phyloP scores from a whole-genome alignment of 2,329 filamentous ascomycete genomes.

The Pyrenophora teres region DNA sequence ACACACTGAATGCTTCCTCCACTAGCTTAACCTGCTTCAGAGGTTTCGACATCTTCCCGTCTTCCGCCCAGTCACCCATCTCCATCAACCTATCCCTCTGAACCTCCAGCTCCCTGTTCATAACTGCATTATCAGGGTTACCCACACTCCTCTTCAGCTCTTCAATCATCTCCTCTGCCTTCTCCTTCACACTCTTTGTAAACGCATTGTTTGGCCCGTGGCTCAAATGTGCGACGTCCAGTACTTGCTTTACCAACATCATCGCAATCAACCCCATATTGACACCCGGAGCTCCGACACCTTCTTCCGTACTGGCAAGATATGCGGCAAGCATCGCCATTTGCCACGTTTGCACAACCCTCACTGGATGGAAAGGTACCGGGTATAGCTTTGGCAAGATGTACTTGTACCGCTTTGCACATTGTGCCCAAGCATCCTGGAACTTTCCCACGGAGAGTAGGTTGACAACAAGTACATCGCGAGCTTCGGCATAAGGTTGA shows the following conservation, averaged over 20 bases:
- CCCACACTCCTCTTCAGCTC: constrained; percentile 28
- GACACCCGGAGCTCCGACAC: constrained; percentile 36
- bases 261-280: constrained; percentile 51
- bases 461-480: constrained; percentile 58
- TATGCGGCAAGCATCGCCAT: constrained; percentile 47
- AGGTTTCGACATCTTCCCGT: background rate
- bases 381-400: constrained; percentile 59
- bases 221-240: constrained; percentile 47
- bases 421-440: constrained; percentile 56
- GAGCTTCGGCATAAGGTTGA: constrained; percentile 60
- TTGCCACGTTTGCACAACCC: constrained; percentile 56
- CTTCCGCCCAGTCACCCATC: constrained; percentile 36
- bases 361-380: constrained; percentile 57
- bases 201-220: constrained; percentile 52
- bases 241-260: constrained; percentile 50
- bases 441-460: constrained; percentile 53
- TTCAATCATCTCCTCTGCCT: constrained; percentile 43
- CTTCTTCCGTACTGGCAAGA: constrained; percentile 30
- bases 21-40: background rate
- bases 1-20: constrained; percentile 10
- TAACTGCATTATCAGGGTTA: constrained; percentile 24
- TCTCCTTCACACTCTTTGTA: constrained; percentile 46
- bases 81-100: constrained; percentile 36
- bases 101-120: constrained; percentile 32
- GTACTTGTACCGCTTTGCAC: constrained; percentile 56